Evolutionary conservation across 257 asterid species (phyloP), one percentile per base, ranked within the genome.

Genomic region (Ocimum tenuiflorum): DNA sequence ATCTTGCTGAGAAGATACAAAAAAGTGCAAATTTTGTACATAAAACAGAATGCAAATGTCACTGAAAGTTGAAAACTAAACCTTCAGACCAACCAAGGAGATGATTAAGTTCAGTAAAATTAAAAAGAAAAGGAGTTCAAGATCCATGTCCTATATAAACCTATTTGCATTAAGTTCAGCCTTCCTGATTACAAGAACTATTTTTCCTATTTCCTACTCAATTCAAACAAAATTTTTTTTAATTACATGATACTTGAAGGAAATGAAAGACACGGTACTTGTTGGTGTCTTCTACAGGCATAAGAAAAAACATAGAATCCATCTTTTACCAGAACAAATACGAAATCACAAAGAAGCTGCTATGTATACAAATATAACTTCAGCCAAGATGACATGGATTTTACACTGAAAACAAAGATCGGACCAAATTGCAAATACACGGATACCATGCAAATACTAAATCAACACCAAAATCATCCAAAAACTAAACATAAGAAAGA

Each of bases 401-500:
- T 11, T n/a, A 5, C 31, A 1, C 49, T 23, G 0, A 22, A 59
- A 65, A 8, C 11, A 56, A 36, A 19, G 55, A 45, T 22, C 27
- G 12, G 9, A 50, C 56, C 48, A 74, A 69, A 65, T 23, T 49
- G 20, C 68, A 19, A 46, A 43, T 14, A 7, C 17, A 54, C 63
- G n/a, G 8, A 47, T 55, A n/a, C 6, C 13, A 63, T 35, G 41
- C 41, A 18, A 63, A 35, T 22, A 54, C 50, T 46, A 23, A 63
- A 19, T 39, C n/a, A 38, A 1, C 18, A 73, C 18, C 2, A 39
- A 20, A 67, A 61, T 38, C 41, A 53, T 19, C 47, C 4, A 17
- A 41, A 67, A 33, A 5, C 20, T 8, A 67, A 51, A 52, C 10
- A 56, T 50, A 42, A 8, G 5, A 41, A 65, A 36, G 14, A 64